phyloP scores from a whole-genome alignment of 225 moss, liverwort and hornwort species.

The Marchantia polymorpha region DNA sequence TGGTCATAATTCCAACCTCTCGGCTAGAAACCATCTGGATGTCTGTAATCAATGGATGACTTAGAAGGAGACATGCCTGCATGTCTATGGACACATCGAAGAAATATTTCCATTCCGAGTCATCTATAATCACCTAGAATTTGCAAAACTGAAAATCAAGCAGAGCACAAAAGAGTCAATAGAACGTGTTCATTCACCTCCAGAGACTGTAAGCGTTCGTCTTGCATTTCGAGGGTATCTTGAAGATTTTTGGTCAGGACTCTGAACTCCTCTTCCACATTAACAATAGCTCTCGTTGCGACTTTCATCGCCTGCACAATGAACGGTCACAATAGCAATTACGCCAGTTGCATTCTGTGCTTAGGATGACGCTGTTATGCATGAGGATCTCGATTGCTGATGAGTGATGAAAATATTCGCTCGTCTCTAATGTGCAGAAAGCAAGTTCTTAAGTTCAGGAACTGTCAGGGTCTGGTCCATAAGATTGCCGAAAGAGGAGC shows the following conservation, averaged over 20 bases:
- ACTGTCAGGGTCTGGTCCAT: neutral
- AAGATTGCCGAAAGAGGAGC: neutral
- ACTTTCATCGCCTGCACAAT: constrained; percentile 82
- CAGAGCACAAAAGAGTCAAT: neutral
- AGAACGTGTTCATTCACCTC: constrained; percentile 42
- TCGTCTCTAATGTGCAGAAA: neutral
- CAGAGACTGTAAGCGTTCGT: constrained; percentile 72
- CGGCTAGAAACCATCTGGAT: no score
- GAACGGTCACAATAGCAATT: neutral
- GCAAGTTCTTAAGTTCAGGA: neutral
- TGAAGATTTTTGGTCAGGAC: constrained; percentile 75
- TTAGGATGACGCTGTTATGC: neutral
- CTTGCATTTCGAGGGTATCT: constrained; percentile 76
- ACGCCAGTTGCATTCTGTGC: neutral
- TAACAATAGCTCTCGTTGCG: constrained; percentile 72
- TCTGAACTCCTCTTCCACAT: constrained; percentile 77
- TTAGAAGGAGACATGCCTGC: no score
- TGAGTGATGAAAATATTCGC: no score
- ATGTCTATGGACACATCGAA: no score
- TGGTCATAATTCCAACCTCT: no score
- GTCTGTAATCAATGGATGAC: no score
- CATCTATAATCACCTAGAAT: no score
- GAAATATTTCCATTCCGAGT: no score
- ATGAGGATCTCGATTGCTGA: no score
- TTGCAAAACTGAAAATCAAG: no score